Evolutionary conservation across 1,284 basidiomycete genomes (phyloP).

Genomic region (Melampsora larici-populina): DNA sequence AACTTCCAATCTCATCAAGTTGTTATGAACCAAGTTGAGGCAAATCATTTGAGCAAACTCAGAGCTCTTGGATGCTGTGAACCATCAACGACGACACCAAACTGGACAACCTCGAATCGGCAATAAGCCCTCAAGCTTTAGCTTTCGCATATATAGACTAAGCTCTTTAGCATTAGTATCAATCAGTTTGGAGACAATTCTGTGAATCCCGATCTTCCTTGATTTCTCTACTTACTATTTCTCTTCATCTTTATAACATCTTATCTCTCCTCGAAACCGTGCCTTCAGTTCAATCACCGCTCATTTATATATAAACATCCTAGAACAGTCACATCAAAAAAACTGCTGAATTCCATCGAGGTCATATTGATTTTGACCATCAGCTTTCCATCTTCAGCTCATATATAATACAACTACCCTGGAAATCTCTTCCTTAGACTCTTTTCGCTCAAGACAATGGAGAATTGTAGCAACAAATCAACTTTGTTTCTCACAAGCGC

Average conservation of each 20-base stretch:
- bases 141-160: neutral
- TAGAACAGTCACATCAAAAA: no score
- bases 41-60: no score
- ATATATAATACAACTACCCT: no score
- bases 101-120: neutral
- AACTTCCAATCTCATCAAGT: no score
- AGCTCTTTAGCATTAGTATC: neutral
- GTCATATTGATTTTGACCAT: no score
- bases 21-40: no score
- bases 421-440: no score
- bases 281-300: neutral
- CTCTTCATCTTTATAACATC: neutral
- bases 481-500: neutral
- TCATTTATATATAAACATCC: neutral
- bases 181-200: neutral
- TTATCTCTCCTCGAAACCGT: neutral
- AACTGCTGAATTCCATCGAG: no score
- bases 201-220: neutral
- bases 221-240: neutral
- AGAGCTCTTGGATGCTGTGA: no score
- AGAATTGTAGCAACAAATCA: neutral
- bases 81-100: no score
- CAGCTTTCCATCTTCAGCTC: no score
- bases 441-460: neutral
- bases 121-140: neutral